Evolutionary conservation across 345 rosid genomes (phyloP), one percentile per base, ranked within the genome.

Genomic region (Xanthoceras sorbifolium): DNA sequence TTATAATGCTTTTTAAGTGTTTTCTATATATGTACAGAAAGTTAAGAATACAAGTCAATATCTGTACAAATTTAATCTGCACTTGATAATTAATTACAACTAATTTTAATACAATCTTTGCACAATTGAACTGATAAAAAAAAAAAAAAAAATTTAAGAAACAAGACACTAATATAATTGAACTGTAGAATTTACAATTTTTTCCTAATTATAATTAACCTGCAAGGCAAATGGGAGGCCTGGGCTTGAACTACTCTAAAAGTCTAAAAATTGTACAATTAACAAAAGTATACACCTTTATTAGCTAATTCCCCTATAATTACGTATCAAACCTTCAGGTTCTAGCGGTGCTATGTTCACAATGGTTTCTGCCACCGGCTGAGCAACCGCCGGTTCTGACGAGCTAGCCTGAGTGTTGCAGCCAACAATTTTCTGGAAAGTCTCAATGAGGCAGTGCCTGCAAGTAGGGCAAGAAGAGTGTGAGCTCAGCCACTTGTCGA

Each of bases 381-480:
- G 80, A 46, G 81, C 76, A 23, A 11, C 42, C 0, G n/a, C 42
- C 8, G 85, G 25, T 48, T 60, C 78, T 9, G 92, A 75, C 46
- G 93, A 57, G 81, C 82, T 77, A 50, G 81, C 74, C 76, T 82
- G 89, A 36, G 55, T 17, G 55, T 54, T 40, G 55, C 85, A 86
- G 1, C 91, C 88, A 29, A 81, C 92, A 77, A 91, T 92, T 86
- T 92, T 92, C n/a, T 88, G 93, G 76, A 93, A 91, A 3, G 93
- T 91, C 73, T 87, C 91, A 12, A 89, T 80, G 65, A 92, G 89
- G 82, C 97, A 91, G 85, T 87, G 90, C 75, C 99, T 86, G 87
- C 99, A 95, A 14, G 93, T 93, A n/a, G 99, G 99, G 78, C 99
- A 95, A 2, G 98, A 93, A 22, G 99, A 89, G 80, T 93, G 99